Percentiles rank a stretch among this genome's conserved stretches.
phyloP scores from a whole-genome alignment of 2,329 filamentous ascomycete genomes.

The Eutypa lata region DNA sequence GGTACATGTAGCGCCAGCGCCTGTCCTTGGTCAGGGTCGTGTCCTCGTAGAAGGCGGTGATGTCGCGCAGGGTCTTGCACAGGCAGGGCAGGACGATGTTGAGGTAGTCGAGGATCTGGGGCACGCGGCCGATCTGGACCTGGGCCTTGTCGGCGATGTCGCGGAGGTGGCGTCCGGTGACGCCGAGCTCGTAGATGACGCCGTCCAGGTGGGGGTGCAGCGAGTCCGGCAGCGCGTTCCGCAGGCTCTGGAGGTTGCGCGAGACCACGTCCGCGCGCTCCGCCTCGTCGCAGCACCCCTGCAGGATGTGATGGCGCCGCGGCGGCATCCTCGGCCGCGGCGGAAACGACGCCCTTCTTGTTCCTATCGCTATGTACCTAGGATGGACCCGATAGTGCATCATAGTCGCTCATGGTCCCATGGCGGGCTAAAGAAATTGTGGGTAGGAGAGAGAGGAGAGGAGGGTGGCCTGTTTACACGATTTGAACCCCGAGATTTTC shows the following conservation, averaged over 20 bases:
- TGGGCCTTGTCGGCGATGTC: conserved; percentile 54
- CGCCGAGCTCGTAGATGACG: conserved; percentile 45
- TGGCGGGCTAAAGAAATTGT: too few relatives aligned
- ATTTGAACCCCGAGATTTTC: neutral
- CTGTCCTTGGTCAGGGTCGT: conserved; percentile 42
- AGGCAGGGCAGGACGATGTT: conserved; percentile 56
- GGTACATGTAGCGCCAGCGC: conserved; percentile 59
- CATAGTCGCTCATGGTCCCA: too few relatives aligned
- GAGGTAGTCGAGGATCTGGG: conserved; percentile 52
- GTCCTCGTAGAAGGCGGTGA: conserved; percentile 50
- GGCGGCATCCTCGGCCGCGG: too few relatives aligned
- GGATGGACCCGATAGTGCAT: too few relatives aligned
- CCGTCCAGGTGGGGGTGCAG: conserved; percentile 45
- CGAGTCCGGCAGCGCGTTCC: conserved; percentile 39
- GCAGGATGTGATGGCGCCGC: neutral
- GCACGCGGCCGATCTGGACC: conserved; percentile 46
- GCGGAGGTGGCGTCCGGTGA: conserved; percentile 44
- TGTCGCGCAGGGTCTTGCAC: conserved; percentile 49
- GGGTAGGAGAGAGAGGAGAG: too few relatives aligned
- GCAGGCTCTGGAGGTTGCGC: conserved; percentile 46
- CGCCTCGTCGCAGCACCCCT: conserved; percentile 50
- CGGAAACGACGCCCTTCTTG: too few relatives aligned
- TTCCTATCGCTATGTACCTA: too few relatives aligned
- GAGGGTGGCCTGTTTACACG: too few relatives aligned
- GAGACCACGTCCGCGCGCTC: conserved; percentile 48